A percentile compares a stretch with the other conserved stretches of the same genome.
Evolutionary conservation across 257 asterid genomes (phyloP).

Genomic region (Gardenia jasminoides): DNA sequence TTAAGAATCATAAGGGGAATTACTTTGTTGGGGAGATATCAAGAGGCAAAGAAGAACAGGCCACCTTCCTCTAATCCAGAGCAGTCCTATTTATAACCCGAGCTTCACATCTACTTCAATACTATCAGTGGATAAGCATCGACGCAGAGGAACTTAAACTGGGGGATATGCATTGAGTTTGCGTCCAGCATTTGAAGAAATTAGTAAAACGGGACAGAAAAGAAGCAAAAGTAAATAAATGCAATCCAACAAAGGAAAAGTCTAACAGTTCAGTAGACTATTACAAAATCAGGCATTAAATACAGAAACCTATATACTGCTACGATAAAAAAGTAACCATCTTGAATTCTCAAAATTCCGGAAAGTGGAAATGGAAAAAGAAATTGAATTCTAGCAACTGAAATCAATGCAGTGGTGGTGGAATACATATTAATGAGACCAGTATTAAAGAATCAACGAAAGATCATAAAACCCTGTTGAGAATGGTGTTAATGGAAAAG

Average conservation of each 20-base stretch:
- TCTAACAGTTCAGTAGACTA: background rate
- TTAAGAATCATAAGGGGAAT: background rate
- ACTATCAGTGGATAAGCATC: background rate
- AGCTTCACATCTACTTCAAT: background rate
- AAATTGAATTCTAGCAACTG: no score
- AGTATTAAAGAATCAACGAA: background rate
- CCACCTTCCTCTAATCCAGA: background rate
- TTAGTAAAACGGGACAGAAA: background rate
- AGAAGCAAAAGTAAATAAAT: background rate
- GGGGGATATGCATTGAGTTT: constrained; percentile 5
- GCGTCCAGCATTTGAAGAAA: no score
- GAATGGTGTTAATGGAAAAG: background rate
- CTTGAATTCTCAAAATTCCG: background rate
- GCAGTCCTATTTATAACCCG: background rate
- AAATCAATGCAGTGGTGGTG: background rate
- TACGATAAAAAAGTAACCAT: background rate
- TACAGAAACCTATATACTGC: background rate
- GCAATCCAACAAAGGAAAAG: background rate
- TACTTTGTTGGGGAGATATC: background rate
- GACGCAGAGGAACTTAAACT: background rate
- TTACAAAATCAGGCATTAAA: background rate
- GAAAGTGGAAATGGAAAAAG: background rate
- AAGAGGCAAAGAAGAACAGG: background rate
- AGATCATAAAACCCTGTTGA: background rate
- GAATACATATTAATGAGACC: background rate